phyloP scores from a whole-genome alignment of 75 land plant genomes.

The Selaginella moellendorffii region DNA sequence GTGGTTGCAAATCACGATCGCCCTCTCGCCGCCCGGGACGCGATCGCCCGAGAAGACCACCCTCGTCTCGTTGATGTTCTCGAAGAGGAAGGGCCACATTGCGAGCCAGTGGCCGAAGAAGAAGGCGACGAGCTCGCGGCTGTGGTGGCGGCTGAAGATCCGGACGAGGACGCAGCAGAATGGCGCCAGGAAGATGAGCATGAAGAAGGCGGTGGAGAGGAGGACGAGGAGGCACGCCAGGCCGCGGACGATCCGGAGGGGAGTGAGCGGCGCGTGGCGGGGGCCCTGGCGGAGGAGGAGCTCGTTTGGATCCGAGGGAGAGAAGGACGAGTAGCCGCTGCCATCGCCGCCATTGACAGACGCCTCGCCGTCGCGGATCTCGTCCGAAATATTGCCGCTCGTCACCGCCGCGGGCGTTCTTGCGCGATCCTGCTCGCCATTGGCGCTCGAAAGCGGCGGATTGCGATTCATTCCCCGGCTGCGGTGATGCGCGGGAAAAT shows the following conservation, averaged over 20 bases:
- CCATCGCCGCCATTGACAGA: too few species aligned
- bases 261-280: constrained; percentile 18
- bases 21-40: constrained; percentile 57
- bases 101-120: constrained; percentile 78
- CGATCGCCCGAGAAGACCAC: constrained; percentile 75
- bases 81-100: constrained; percentile 88
- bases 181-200: constrained; percentile 44
- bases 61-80: constrained; percentile 73
- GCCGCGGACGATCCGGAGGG: constrained; percentile 13
- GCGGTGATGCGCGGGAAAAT: too few species aligned
- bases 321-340: too few species aligned
- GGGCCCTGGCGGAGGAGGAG: neutral
- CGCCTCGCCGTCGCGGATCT: too few species aligned
- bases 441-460: too few species aligned
- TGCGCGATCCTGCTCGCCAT: too few species aligned
- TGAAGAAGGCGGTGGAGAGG: constrained; percentile 45
- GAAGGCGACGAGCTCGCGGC: constrained; percentile 43
- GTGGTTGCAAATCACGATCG: constrained; percentile 69
- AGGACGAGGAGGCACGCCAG: constrained; percentile 11
- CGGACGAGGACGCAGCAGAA: constrained; percentile 31
- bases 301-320: too few species aligned
- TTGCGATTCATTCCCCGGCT: too few species aligned
- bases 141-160: constrained; percentile 50
- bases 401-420: too few species aligned
- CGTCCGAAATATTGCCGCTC: too few species aligned